phyloP scores from a whole-genome alignment of 176 grass and related monocot genomes.

The Avena sativa region DNA sequence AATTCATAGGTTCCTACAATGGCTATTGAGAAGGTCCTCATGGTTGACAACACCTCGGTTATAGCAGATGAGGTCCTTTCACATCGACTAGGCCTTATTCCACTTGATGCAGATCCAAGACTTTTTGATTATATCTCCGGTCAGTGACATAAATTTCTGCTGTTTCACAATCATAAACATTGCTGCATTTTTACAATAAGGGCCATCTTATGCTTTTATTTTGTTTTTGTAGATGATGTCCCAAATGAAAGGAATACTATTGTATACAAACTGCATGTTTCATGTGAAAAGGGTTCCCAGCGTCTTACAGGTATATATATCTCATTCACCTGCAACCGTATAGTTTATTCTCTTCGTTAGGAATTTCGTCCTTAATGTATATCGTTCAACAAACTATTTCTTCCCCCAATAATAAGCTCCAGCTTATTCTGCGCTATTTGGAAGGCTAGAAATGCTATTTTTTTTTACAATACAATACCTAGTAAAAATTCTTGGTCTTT shows the following conservation, averaged over 20 bases:
- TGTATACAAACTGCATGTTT: slow-evolving; percentile 77
- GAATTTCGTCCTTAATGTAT: slow-evolving; percentile 7
- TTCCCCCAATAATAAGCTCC: slow-evolving; percentile 2
- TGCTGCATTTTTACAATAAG: slow-evolving; percentile 25
- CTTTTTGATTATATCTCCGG: slow-evolving; percentile 90
- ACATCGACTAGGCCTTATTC: slow-evolving; percentile 90
- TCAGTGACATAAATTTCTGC: slow-evolving; percentile 28
- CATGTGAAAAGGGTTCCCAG: slow-evolving; percentile 63
- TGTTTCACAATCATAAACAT: slow-evolving; percentile 24
- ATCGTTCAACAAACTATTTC: slow-evolving; percentile 4
- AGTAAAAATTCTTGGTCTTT: too few species aligned
- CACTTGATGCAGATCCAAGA: slow-evolving; percentile 85
- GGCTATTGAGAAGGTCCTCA: slow-evolving; percentile 89
- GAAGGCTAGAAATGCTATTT: too few species aligned
- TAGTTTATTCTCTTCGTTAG: neutral
- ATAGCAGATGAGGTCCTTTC: slow-evolving; percentile 93
- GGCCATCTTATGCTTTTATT: slow-evolving; percentile 31
- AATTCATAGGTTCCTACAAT: slow-evolving; percentile 80
- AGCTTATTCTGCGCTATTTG: neutral
- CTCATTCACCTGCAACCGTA: slow-evolving; percentile 22
- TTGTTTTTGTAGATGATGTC: slow-evolving; percentile 66
- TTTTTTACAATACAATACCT: too few species aligned
- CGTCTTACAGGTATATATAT: slow-evolving; percentile 77
- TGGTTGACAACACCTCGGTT: slow-evolving; percentile 89
- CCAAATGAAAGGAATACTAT: slow-evolving; percentile 97